phyloP scores from a whole-genome alignment of 176 grass and related monocot species.

The Musa beccarii region DNA sequence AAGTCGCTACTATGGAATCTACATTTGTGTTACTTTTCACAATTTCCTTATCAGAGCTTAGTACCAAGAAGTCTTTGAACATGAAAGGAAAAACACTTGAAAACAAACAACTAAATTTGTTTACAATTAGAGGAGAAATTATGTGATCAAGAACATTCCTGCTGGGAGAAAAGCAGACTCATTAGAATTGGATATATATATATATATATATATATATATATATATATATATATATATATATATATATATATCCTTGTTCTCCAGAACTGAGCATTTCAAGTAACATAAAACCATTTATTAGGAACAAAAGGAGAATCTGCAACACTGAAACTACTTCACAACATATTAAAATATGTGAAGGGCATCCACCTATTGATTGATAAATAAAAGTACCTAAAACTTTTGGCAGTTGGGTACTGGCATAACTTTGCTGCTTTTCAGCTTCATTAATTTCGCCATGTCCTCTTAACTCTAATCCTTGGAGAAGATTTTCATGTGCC shows the following conservation, averaged over 20 bases:
- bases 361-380: background rate
- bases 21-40: no score
- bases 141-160: background rate
- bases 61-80: background rate
- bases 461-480: constrained; percentile 1
- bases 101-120: background rate
- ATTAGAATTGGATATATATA: background rate
- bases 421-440: constrained; percentile 23
- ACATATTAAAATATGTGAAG: constrained; percentile 17
- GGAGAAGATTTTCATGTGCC: background rate
- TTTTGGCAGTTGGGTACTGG: constrained; percentile 17
- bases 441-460: constrained; percentile 21
- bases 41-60: no score
- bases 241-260: background rate
- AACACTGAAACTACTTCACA: background rate
- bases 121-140: background rate
- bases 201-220: no score
- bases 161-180: background rate
- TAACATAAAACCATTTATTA: background rate
- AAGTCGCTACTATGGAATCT: no score
- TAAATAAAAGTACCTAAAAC: constrained; percentile 24
- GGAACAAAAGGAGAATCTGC: background rate
- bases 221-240: no score
- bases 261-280: background rate
- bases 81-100: background rate